Percentiles rank a stretch among this genome's conserved stretches.
Conservation (phyloP, 371 early-diverging fungal genomes). For the Lichtheimia ornata region DNA sequence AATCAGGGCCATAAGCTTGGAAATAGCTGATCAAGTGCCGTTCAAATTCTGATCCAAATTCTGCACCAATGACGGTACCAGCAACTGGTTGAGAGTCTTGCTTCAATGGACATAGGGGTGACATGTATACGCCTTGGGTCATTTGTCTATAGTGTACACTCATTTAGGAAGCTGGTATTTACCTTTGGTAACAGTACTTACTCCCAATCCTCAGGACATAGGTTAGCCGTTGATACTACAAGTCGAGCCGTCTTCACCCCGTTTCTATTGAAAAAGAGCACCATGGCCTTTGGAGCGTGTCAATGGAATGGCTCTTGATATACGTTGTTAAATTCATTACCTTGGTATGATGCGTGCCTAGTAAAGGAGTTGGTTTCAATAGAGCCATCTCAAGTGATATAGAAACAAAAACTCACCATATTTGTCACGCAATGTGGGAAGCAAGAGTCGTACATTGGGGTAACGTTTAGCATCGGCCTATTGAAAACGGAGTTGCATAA, state of each 20-base stretch:
- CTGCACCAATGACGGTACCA: slow-evolving; percentile 19
- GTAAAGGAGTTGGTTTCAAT: background rate
- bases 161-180: background rate
- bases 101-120: slow-evolving; percentile 44
- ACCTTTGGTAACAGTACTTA: slow-evolving; percentile 18
- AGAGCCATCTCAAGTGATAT: background rate
- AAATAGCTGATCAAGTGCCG: slow-evolving; percentile 56
- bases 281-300: slow-evolving; percentile 41
- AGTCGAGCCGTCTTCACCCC: slow-evolving; percentile 33
- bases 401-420: slow-evolving; percentile 5
- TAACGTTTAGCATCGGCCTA: slow-evolving; percentile 16
- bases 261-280: slow-evolving; percentile 50
- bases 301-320: background rate
- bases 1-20: slow-evolving; percentile 30
- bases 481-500: background rate
- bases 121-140: slow-evolving; percentile 57
- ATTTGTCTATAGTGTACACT: slow-evolving; percentile 33
- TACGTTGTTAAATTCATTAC: slow-evolving; percentile 12
- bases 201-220: slow-evolving; percentile 65
- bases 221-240: slow-evolving; percentile 67
- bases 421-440: slow-evolving; percentile 12
- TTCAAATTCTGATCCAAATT: slow-evolving; percentile 50
- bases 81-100: background rate
- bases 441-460: slow-evolving; percentile 16
- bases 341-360: slow-evolving; percentile 71